phyloP scores from a whole-genome alignment of 2,329 filamentous ascomycete genomes.

The Aspergillus sp. region DNA sequence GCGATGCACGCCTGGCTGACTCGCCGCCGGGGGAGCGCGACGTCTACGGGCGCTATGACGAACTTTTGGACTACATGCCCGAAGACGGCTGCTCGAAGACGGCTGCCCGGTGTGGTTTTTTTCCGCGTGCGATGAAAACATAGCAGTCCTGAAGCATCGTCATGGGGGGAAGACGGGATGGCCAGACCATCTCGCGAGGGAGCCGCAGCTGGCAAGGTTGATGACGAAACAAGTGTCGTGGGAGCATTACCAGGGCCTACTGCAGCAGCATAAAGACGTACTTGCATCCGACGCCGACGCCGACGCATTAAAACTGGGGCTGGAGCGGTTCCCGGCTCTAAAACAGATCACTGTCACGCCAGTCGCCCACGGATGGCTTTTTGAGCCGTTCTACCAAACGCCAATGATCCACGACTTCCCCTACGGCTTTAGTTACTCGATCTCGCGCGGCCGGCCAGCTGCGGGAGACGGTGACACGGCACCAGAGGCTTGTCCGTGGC shows the following conservation, averaged over 20 bases:
- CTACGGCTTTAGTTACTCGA: constrained; percentile 31
- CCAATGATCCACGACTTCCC: constrained; percentile 36
- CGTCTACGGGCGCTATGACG: background rate
- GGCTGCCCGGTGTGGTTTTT: constrained; percentile 10
- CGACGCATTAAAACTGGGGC: constrained; percentile 23
- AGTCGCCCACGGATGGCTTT: constrained; percentile 29
- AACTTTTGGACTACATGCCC: constrained; percentile 4
- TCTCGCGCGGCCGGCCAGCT: constrained; percentile 26
- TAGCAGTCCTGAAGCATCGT: constrained; percentile 3
- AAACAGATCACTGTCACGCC: constrained; percentile 32
- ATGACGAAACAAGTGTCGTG: constrained; percentile 20
- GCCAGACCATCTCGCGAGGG: constrained; percentile 2
- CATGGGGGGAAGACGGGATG: constrained; percentile 3
- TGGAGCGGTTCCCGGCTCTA: constrained; percentile 28
- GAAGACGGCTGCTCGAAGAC: background rate
- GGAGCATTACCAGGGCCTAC: constrained; percentile 23
- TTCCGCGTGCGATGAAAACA: constrained; percentile 7
- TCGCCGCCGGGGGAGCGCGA: background rate
- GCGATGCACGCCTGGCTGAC: constrained; percentile 9
- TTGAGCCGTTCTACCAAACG: constrained; percentile 33
- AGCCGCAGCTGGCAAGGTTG: constrained; percentile 3
- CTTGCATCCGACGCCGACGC: constrained; percentile 19
- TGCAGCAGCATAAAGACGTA: constrained; percentile 24
- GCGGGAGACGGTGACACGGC: background rate
- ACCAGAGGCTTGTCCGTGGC: background rate